Conservation (phyloP, 106 monocot genomes). For the Chionographis japonica region DNA sequence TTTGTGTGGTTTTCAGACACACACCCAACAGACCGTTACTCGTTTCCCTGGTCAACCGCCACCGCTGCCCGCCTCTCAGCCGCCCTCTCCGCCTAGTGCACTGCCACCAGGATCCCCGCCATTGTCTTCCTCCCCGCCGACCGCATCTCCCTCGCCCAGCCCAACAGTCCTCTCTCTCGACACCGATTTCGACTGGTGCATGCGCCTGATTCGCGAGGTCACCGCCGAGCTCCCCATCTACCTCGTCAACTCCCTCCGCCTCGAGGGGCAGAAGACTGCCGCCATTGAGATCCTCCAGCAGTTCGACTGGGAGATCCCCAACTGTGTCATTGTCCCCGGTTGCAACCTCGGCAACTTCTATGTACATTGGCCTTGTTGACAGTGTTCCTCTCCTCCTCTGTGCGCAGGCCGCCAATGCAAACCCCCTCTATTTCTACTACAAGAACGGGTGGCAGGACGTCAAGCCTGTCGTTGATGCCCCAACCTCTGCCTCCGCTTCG, state of each 20-base stretch:
- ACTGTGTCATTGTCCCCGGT: slow-evolving; percentile 41
- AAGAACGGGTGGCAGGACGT: slow-evolving; percentile 27
- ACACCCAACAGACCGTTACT: too few species aligned
- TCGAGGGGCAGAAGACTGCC: slow-evolving; percentile 49
- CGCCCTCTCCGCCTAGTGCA: slow-evolving; percentile 38
- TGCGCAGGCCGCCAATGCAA: slow-evolving; percentile 44
- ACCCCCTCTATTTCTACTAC: slow-evolving; percentile 39
- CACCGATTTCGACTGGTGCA: slow-evolving; percentile 46
- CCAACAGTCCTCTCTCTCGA: slow-evolving; percentile 26
- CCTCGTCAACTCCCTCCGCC: slow-evolving; percentile 41
- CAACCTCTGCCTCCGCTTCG: slow-evolving; percentile 37
- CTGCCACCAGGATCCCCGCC: slow-evolving; percentile 30
- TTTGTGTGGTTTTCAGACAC: too few species aligned
- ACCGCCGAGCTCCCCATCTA: too few species aligned
- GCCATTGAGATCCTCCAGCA: slow-evolving; percentile 55
- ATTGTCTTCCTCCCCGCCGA: slow-evolving; percentile 42
- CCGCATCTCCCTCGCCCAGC: slow-evolving; percentile 37
- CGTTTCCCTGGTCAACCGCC: too few species aligned
- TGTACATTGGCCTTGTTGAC: slow-evolving; percentile 44
- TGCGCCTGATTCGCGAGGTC: slow-evolving; percentile 36
- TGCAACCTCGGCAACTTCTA: slow-evolving; percentile 45
- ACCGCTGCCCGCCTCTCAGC: slow-evolving; percentile 21
- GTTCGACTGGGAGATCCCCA: slow-evolving; percentile 49
- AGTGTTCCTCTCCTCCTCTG: slow-evolving; percentile 33
- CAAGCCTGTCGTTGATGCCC: slow-evolving; percentile 14